Base-by-base conservation (phyloP, 108 stramenopile genomes). In the Nitzschia sp. region DNA sequence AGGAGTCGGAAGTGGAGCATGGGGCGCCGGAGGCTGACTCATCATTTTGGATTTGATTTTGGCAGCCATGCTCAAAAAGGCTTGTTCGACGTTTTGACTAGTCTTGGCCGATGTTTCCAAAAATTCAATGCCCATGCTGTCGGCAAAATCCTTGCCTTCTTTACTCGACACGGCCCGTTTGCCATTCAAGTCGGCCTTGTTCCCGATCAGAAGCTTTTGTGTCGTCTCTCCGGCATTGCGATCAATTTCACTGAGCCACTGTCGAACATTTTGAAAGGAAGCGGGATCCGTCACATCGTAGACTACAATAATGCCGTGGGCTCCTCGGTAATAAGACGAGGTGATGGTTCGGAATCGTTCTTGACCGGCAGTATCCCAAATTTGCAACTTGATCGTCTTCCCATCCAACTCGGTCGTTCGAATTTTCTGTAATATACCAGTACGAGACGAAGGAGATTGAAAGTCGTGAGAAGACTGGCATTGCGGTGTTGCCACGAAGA, bases 291-390 rank as follows among this genome's bases (percentile, higher is more conserved):
- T 89, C 62, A 93, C 84, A 68, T 96, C 95, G 46, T 90, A 96
- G 2, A 96, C 95, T 53, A 96, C 64, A 57, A 96, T 88, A 52
- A 93, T 90, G 8, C 95, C 95, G 69, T 92, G 91, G 28, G 95
- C 95, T 69, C 90, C 93, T 9, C 92, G 90, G 58, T 93, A 96
- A 63, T 96, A 96, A 15, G 91, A 90, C 0, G 95, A 92, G 9
- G 93, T 71, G n/a, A 96, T 63, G 19, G 93, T 92, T 13, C 91
- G 81, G 57, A 96, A 96, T 28, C 95, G 85, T 73, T 96, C 95
- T 77, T 96, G 95, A 2, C 95, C 95, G 21, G 95, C 95, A 13
- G 95, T 96, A 63, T 96, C 95, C 95, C 95, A 96, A 64, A 96
- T 91, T 73, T 96, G 95, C 1, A 92, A 87, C 76, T 96, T 96